phyloP scores from a whole-genome alignment of 1,284 basidiomycete species.

The Melanopsichium pennsylvanicum region DNA sequence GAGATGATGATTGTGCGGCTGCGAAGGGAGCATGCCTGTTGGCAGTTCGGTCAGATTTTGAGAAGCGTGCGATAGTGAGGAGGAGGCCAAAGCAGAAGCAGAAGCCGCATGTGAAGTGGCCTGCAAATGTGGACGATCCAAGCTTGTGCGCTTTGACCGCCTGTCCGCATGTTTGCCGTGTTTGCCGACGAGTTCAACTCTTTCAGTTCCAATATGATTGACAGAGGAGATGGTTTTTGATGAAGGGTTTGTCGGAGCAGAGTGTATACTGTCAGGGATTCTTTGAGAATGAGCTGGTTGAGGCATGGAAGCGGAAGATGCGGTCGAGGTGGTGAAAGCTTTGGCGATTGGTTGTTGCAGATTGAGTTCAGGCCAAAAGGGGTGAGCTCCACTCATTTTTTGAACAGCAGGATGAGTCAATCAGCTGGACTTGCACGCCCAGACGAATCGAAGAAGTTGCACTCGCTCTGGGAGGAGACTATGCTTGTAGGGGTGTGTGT shows the following conservation, averaged over 20 bases:
- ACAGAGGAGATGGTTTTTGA: neutral
- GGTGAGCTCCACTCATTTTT: conserved; percentile 16
- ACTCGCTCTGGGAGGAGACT: too few relatives aligned
- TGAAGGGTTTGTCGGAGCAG: neutral
- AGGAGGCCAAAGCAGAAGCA: neutral
- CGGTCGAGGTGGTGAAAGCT: neutral
- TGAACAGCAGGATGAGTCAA: too few relatives aligned
- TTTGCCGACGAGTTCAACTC: too few relatives aligned
- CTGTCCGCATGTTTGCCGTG: too few relatives aligned
- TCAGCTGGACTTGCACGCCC: too few relatives aligned
- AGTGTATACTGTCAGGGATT: neutral
- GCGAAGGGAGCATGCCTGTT: neutral
- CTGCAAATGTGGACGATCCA: conserved; percentile 13
- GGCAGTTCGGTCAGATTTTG: neutral
- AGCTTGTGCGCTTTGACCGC: conserved; percentile 19
- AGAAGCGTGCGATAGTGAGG: neutral
- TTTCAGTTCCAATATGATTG: too few relatives aligned
- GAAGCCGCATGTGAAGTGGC: neutral
- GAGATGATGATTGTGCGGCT: too few relatives aligned
- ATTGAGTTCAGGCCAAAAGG: conserved; percentile 23
- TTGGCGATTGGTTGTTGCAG: conserved; percentile 1
- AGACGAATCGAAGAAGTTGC: neutral
- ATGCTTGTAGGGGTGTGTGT: too few relatives aligned
- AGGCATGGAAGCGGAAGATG: neutral
- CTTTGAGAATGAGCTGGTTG: neutral